These are phyloP conservation scores for Trebouxia sp. DNA, from an alignment of 139 green algal species.

Conservation along the genomic window DNA sequence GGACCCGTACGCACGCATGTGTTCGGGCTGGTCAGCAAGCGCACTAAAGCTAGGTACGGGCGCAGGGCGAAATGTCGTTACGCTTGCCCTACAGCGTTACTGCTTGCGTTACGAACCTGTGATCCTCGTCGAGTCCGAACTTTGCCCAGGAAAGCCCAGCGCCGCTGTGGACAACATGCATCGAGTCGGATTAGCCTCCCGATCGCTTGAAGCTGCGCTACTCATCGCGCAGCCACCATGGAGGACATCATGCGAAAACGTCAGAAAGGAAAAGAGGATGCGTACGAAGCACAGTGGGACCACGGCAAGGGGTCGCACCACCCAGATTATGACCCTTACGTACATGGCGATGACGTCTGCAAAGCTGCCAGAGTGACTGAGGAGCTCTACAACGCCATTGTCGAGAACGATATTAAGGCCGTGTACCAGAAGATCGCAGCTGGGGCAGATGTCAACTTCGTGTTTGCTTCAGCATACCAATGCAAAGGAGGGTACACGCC, in stretches of 20 bases:
- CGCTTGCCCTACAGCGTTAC: background rate
- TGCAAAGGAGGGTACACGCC: constrained; percentile 90
- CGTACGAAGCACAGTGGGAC: constrained; percentile 85
- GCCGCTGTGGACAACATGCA: too few relatives aligned
- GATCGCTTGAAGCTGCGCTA: background rate
- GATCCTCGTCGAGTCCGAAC: background rate
- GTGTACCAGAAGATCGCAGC: constrained; percentile 95
- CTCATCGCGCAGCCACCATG: constrained; percentile 46
- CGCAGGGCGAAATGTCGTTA: background rate
- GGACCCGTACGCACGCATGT: too few relatives aligned
- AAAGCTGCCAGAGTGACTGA: constrained; percentile 79
- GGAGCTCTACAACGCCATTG: constrained; percentile 90
- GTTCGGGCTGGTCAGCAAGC: too few relatives aligned
- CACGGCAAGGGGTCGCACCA: constrained; percentile 82
- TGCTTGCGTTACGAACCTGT: background rate
- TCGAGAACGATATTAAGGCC: constrained; percentile 78
- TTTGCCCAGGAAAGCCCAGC: too few relatives aligned
- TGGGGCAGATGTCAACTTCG: constrained; percentile 93
- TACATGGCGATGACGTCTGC: constrained; percentile 49
- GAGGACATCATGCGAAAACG: constrained; percentile 88
- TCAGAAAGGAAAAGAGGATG: constrained; percentile 63
- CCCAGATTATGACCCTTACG: constrained; percentile 80
- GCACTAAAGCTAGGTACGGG: too few relatives aligned
- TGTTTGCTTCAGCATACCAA: constrained; percentile 83
- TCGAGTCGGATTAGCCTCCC: background rate